Conservation (phyloP, 768 basidiomycete species). For the Myochromella boudieri region DNA sequence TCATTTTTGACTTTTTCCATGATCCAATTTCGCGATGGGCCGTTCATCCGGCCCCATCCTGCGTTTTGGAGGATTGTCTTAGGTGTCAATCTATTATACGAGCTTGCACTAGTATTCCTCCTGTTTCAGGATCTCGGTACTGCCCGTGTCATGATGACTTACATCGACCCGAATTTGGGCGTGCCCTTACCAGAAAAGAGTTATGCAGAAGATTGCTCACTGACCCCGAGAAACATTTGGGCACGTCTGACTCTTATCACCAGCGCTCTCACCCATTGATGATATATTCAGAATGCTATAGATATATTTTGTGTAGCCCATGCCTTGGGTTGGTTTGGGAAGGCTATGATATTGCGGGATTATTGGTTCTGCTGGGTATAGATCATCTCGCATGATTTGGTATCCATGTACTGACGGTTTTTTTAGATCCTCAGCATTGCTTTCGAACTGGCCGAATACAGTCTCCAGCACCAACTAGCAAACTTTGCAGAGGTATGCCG, state of each 20-base stretch:
- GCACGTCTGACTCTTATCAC: constrained; percentile 34
- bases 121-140: constrained; percentile 83
- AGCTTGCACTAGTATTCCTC: constrained; percentile 78
- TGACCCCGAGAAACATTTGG: constrained; percentile 67
- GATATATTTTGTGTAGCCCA: constrained; percentile 90
- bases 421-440: constrained; percentile 79
- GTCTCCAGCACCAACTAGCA: constrained; percentile 81
- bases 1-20: constrained; percentile 81
- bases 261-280: constrained; percentile 3
- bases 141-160: constrained; percentile 76
- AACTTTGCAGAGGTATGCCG: constrained; percentile 80
- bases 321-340: constrained; percentile 87
- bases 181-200: constrained; percentile 79
- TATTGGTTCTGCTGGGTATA: constrained; percentile 94
- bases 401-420: constrained; percentile 15
- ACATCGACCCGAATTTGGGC: constrained; percentile 71
- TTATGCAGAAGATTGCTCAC: constrained; percentile 79
- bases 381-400: constrained; percentile 12
- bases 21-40: constrained; percentile 88
- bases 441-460: constrained; percentile 88
- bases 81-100: constrained; percentile 82
- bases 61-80: constrained; percentile 82
- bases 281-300: constrained; percentile 58
- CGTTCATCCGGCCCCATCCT: constrained; percentile 86
- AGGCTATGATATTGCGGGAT: constrained; percentile 85